Percentiles rank a stretch among this genome's conserved stretches.
Evolutionary conservation across 2,329 filamentous ascomycete genomes (phyloP).

Genomic region (Teratosphaeria zuluensis): DNA sequence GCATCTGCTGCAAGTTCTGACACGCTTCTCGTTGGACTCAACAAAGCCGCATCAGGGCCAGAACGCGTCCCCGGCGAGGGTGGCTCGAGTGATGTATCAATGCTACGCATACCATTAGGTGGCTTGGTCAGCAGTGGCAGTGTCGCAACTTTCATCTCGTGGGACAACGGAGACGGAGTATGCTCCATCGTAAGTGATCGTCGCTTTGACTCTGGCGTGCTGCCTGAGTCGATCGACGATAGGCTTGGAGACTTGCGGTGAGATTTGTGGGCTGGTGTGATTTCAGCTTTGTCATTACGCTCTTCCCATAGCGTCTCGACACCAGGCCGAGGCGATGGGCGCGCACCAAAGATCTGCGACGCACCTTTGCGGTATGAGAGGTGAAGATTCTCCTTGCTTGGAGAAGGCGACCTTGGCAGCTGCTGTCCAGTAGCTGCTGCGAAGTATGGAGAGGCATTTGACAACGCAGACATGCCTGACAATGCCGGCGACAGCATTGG

Average conservation of each 20-base stretch:
- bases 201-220: slow-evolving; percentile 23
- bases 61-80: slow-evolving; percentile 1
- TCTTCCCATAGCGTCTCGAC: neutral
- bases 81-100: slow-evolving; percentile 19
- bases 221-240: slow-evolving; percentile 36
- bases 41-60: slow-evolving; percentile 18
- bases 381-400: slow-evolving; percentile 39
- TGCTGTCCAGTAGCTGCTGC: slow-evolving; percentile 13
- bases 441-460: slow-evolving; percentile 24
- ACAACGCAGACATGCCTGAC: slow-evolving; percentile 12
- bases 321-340: slow-evolving; percentile 10
- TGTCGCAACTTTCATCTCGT: slow-evolving; percentile 8
- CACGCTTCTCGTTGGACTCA: slow-evolving; percentile 38
- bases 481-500: slow-evolving; percentile 25
- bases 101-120: slow-evolving; percentile 12
- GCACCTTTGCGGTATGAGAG: slow-evolving; percentile 41
- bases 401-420: slow-evolving; percentile 31
- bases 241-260: slow-evolving; percentile 30
- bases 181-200: slow-evolving; percentile 16
- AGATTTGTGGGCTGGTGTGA: slow-evolving; percentile 6
- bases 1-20: slow-evolving; percentile 80
- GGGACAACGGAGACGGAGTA: slow-evolving; percentile 11
- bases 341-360: slow-evolving; percentile 36
- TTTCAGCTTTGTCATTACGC: neutral
- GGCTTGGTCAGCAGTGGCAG: slow-evolving; percentile 10